Evolutionary conservation across 768 basidiomycete genomes (phyloP).

Genomic region (Tricholoma sp.): DNA sequence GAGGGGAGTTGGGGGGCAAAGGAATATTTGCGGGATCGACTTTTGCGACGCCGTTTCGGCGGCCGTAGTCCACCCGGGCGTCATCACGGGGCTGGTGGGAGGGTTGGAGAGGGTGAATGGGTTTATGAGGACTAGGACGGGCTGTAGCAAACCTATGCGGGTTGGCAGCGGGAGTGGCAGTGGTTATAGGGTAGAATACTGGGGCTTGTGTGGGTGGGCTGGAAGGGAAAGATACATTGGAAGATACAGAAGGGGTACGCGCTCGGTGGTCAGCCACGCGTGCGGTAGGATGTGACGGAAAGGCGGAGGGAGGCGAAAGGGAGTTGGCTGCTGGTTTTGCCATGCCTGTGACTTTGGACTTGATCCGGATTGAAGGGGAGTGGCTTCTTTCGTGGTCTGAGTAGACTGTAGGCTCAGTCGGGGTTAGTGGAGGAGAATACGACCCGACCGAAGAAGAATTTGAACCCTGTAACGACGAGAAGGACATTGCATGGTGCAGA

Average conservation of each 20-base stretch:
- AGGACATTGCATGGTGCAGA: conserved; percentile 33
- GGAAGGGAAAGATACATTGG: conserved; percentile 24
- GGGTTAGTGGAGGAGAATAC: conserved; percentile 13
- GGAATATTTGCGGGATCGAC: conserved; percentile 55
- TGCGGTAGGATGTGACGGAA: conserved; percentile 20
- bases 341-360: conserved; percentile 54
- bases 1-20: conserved; percentile 67
- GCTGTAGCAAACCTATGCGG: conserved; percentile 46
- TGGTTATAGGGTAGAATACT: conserved; percentile 53
- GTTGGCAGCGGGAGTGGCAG: conserved; percentile 49
- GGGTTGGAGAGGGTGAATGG: conserved; percentile 25
- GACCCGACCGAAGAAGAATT: conserved; percentile 15
- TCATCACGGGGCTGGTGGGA: conserved; percentile 16
- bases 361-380: conserved; percentile 40
- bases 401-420: conserved; percentile 6
- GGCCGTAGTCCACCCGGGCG: neutral
- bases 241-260: conserved; percentile 38
- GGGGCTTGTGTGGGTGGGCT: conserved; percentile 23
- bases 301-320: conserved; percentile 13
- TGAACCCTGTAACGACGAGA: conserved; percentile 28
- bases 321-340: conserved; percentile 29
- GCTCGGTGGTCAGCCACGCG: conserved; percentile 24
- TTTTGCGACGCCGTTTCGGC: conserved; percentile 24
- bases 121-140: conserved; percentile 27
- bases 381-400: conserved; percentile 12